Percentiles rank a stretch among this genome's conserved stretches.
Conservation (phyloP, 768 basidiomycete species). For the Podaxis sp. region DNA sequence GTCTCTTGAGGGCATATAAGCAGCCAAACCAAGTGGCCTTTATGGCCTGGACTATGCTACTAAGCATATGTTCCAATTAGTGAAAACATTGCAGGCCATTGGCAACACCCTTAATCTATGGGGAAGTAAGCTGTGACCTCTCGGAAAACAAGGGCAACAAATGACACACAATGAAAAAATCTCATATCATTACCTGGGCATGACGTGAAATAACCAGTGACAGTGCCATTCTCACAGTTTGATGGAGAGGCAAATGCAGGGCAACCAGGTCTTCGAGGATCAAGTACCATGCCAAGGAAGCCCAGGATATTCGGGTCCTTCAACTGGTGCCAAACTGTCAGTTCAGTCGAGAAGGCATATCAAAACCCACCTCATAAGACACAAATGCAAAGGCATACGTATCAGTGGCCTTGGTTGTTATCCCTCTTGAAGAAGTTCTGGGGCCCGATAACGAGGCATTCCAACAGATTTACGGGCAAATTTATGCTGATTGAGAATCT, state of each 20-base stretch:
- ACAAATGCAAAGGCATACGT: background rate
- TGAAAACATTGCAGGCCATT: background rate
- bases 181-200: background rate
- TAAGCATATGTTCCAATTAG: too few relatives aligned
- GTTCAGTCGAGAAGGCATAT: background rate
- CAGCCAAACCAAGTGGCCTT: too few relatives aligned
- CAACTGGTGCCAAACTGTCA: slow-evolving; percentile 15
- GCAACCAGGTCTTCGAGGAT: background rate
- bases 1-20: too few relatives aligned
- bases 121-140: background rate
- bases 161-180: slow-evolving; percentile 9
- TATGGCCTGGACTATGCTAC: too few relatives aligned
- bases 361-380: background rate
- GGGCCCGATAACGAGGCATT: slow-evolving; percentile 17
- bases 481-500: slow-evolving; percentile 10
- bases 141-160: background rate
- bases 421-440: slow-evolving; percentile 14
- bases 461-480: slow-evolving; percentile 18
- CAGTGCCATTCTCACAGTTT: background rate
- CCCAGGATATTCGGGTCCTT: slow-evolving; percentile 17
- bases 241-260: slow-evolving; percentile 11
- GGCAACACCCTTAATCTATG: background rate
- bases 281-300: slow-evolving; percentile 15
- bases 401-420: background rate
- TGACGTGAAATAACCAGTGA: background rate